Conservation (phyloP, 306 rosid genomes). For the barrel medic (Medicago truncatula) region MtrunA17r5.0-ANR NC_053047.1:8682001-8682500, state of each 20-base stretch:
- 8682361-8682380: slow-evolving; percentile 29
- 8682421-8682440: slow-evolving; percentile 84
- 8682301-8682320: slow-evolving; percentile 91
- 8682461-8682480: slow-evolving; percentile 67
- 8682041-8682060: background rate
- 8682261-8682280: slow-evolving; percentile 98
- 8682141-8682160: background rate
- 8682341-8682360: slow-evolving; percentile 55
- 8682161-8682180: slow-evolving; percentile 5
- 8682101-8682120: too few relatives aligned
- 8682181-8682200: slow-evolving; percentile 5
- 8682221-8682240: slow-evolving; percentile 26
- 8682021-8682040: background rate
- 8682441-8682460: slow-evolving; percentile 76
- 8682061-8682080: background rate
- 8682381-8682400: slow-evolving; percentile 39
- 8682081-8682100: slow-evolving; percentile 14
- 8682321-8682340: slow-evolving; percentile 91
- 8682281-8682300: slow-evolving; percentile 96
- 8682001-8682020: background rate
- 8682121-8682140: background rate
- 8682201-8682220: slow-evolving; percentile 19
- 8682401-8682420: slow-evolving; percentile 44
- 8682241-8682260: slow-evolving; percentile 56
- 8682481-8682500: slow-evolving; percentile 65